phyloP scores from a whole-genome alignment of 2,329 filamentous ascomycete genomes.

The Trichophyton rubrum region DNA sequence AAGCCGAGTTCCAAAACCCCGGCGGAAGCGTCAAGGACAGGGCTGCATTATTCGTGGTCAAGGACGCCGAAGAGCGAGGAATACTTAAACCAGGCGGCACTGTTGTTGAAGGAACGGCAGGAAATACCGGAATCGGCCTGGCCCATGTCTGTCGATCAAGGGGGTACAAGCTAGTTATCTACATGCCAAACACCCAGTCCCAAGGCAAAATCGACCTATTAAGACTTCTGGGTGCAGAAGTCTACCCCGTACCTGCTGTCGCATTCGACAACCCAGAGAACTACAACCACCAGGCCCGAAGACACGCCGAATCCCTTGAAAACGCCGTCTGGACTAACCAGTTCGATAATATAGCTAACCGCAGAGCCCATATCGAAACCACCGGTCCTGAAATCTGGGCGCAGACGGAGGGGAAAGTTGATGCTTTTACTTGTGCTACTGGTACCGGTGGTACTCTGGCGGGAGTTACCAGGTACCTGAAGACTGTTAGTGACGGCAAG shows the following conservation, averaged over 20 bases:
- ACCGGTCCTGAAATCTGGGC: slow-evolving; percentile 96
- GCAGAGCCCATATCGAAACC: slow-evolving; percentile 88
- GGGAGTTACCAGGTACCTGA: slow-evolving; percentile 76
- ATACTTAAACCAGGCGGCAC: slow-evolving; percentile 76
- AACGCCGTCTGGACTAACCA: slow-evolving; percentile 98
- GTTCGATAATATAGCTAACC: slow-evolving; percentile 93
- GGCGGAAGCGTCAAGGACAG: slow-evolving; percentile 94
- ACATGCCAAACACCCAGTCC: slow-evolving; percentile 98
- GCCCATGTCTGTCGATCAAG: slow-evolving; percentile 88
- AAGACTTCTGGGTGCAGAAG: slow-evolving; percentile 80
- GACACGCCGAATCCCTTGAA: slow-evolving; percentile 74
- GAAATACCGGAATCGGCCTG: slow-evolving; percentile 94
- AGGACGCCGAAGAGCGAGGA: slow-evolving; percentile 81
- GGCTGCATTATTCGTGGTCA: slow-evolving; percentile 84
- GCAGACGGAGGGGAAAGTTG: slow-evolving; percentile 72
- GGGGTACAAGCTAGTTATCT: slow-evolving; percentile 92
- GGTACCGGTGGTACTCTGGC: slow-evolving; percentile 88
- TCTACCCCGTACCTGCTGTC: slow-evolving; percentile 89
- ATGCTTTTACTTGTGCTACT: slow-evolving; percentile 91
- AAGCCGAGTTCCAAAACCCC: slow-evolving; percentile 98
- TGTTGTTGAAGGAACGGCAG: slow-evolving; percentile 91
- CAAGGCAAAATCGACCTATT: slow-evolving; percentile 95
- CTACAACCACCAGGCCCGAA: slow-evolving; percentile 90
- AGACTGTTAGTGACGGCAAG: slow-evolving; percentile 61
- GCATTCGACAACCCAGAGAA: slow-evolving; percentile 91